phyloP scores from a whole-genome alignment of 2,329 filamentous ascomycete species.

The Fonsecaea nubica region DNA sequence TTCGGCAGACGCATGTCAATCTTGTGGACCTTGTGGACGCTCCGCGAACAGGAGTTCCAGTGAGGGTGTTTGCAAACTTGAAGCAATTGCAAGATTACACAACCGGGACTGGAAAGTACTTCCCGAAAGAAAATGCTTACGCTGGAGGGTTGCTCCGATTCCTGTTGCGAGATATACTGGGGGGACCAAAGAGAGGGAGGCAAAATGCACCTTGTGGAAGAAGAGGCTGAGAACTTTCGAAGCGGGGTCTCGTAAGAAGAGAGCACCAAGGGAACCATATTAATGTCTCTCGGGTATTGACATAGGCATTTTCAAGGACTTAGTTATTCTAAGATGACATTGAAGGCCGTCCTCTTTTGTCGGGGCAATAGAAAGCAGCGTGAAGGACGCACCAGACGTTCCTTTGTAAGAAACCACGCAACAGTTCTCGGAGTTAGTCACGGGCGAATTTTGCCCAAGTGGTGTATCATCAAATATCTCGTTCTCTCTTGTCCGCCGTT shows the following conservation, averaged over 20 bases:
- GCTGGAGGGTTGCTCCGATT: constrained; percentile 39
- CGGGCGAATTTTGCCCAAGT: no score
- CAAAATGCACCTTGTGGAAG: background rate
- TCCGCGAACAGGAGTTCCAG: constrained; percentile 31
- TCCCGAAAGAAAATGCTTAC: constrained; percentile 39
- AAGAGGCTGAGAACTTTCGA: background rate
- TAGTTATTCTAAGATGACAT: no score
- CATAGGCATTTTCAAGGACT: no score
- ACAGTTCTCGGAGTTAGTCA: no score
- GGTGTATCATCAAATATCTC: no score
- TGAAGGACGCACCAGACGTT: no score
- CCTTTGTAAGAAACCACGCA: no score
- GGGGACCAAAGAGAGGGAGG: background rate
- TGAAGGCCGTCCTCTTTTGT: no score
- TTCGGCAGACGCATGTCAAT: constrained; percentile 38
- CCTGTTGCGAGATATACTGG: constrained; percentile 38
- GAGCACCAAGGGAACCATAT: background rate
- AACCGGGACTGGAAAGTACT: constrained; percentile 32
- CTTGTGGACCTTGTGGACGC: constrained; percentile 39
- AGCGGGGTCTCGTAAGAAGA: background rate
- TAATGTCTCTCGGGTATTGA: no score
- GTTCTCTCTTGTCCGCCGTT: no score
- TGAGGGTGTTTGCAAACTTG: constrained; percentile 35
- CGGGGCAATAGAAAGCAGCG: no score
- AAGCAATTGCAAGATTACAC: constrained; percentile 26